Evolutionary conservation across 441 rosid species (phyloP).

Genomic region (Brassica balearica): DNA sequence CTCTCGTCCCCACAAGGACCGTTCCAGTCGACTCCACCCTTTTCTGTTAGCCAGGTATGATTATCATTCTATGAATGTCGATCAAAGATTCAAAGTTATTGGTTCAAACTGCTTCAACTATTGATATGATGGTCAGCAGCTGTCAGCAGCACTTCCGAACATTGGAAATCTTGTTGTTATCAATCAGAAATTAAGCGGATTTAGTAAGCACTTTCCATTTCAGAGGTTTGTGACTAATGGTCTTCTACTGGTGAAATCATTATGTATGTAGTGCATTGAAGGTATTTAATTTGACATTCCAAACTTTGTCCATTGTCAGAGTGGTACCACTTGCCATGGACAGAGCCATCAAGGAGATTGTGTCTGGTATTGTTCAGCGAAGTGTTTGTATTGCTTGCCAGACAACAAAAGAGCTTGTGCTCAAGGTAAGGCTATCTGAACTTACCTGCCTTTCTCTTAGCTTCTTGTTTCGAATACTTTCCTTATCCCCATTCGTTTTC

Average conservation of each 20-base stretch:
- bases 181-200: conserved; percentile 76
- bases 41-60: conserved; percentile 73
- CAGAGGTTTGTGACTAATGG: conserved; percentile 73
- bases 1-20: conserved; percentile 83
- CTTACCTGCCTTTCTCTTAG: conserved; percentile 44
- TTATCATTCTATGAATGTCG: conserved; percentile 5
- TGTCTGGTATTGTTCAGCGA: conserved; percentile 92
- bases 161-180: conserved; percentile 87
- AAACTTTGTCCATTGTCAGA: conserved; percentile 48
- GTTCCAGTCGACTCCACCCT: conserved; percentile 77
- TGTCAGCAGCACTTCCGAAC: conserved; percentile 77
- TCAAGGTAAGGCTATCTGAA: conserved; percentile 66
- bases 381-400: conserved; percentile 99
- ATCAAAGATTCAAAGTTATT: conserved; percentile 10
- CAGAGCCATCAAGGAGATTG: conserved; percentile 96
- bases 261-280: conserved; percentile 4
- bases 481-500: background rate
- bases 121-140: conserved; percentile 54
- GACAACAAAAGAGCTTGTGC: conserved; percentile 98
- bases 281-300: conserved; percentile 15
- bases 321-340: conserved; percentile 96
- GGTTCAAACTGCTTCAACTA: conserved; percentile 16
- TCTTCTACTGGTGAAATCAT: conserved; percentile 17
- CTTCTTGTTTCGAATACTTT: background rate
- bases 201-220: conserved; percentile 85